Percentiles rank a stretch among this genome's conserved stretches.
phyloP scores from a whole-genome alignment of 805 yeast genomes.

The Yarrowia sp. region DNA sequence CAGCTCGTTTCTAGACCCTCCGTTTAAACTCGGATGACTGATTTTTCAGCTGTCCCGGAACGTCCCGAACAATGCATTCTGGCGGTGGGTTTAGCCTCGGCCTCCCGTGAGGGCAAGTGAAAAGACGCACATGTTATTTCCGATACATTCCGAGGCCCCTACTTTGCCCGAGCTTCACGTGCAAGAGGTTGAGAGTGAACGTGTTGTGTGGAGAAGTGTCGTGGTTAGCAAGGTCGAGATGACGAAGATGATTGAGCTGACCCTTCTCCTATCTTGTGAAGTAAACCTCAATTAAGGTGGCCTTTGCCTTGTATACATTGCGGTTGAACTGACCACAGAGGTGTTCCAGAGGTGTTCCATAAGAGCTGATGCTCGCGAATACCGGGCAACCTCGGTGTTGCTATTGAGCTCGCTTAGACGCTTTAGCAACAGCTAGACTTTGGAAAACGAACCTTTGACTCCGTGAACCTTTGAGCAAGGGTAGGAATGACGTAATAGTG shows the following conservation, averaged over 20 bases:
- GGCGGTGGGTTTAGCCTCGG: slow-evolving; percentile 27
- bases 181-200: background rate
- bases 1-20: background rate
- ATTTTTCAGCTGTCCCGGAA: slow-evolving; percentile 5
- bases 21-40: slow-evolving; percentile 38
- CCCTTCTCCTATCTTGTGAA: too few species aligned
- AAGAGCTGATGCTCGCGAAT: too few species aligned
- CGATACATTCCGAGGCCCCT: slow-evolving; percentile 35
- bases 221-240: too few species aligned
- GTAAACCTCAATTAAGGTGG: too few species aligned
- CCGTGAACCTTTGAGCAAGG: background rate
- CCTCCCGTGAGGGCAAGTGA: background rate
- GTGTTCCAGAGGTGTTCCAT: too few species aligned
- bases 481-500: too few species aligned
- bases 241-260: too few species aligned
- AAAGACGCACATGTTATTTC: slow-evolving; percentile 28
- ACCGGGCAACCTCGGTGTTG: background rate
- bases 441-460: background rate
- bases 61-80: slow-evolving; percentile 26
- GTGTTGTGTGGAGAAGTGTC: too few species aligned
- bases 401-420: slow-evolving; percentile 3
- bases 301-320: too few species aligned
- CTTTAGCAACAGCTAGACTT: background rate
- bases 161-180: slow-evolving; percentile 27
- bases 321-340: too few species aligned